Evolutionary conservation across 805 yeast genomes (phyloP).

Genomic region (Candida nitratophila): DNA sequence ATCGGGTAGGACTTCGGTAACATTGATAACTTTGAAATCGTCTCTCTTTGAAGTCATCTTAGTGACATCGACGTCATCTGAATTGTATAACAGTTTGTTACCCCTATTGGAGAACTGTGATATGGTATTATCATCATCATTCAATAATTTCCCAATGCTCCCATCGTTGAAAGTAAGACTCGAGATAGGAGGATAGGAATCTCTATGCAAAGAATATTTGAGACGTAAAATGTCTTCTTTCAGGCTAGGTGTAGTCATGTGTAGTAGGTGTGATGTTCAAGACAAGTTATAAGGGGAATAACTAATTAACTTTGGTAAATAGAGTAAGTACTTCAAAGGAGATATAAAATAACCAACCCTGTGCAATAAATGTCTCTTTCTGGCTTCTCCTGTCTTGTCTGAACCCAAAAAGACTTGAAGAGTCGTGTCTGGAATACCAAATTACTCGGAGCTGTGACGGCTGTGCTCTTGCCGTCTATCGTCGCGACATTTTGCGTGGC

Average conservation of each 20-base stretch:
- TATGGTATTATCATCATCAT: slow-evolving; percentile 10
- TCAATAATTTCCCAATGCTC: not conserved
- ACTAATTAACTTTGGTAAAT: no score
- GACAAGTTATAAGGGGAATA: no score
- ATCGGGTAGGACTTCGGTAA: slow-evolving; percentile 10
- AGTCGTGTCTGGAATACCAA: no score
- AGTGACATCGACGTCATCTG: slow-evolving; percentile 18
- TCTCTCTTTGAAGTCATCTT: slow-evolving; percentile 17
- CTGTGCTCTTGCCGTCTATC: no score
- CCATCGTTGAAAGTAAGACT: not conserved
- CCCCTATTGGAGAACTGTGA: slow-evolving; percentile 24
- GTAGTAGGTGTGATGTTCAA: no score
- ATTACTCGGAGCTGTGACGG: no score
- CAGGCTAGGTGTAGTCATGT: not conserved
- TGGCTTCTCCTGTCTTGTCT: no score
- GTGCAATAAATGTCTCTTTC: no score
- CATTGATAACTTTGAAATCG: slow-evolving; percentile 12
- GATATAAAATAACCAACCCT: no score
- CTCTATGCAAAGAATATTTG: slow-evolving; percentile 12
- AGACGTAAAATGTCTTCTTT: slow-evolving; percentile 19
- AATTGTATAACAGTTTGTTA: slow-evolving; percentile 19
- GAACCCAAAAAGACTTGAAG: no score
- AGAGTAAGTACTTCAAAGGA: no score
- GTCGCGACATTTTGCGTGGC: no score
- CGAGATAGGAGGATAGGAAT: slow-evolving; percentile 7